phyloP scores from a whole-genome alignment of 768 basidiomycete genomes.

The Goffeauzyma gilvescens region DNA sequence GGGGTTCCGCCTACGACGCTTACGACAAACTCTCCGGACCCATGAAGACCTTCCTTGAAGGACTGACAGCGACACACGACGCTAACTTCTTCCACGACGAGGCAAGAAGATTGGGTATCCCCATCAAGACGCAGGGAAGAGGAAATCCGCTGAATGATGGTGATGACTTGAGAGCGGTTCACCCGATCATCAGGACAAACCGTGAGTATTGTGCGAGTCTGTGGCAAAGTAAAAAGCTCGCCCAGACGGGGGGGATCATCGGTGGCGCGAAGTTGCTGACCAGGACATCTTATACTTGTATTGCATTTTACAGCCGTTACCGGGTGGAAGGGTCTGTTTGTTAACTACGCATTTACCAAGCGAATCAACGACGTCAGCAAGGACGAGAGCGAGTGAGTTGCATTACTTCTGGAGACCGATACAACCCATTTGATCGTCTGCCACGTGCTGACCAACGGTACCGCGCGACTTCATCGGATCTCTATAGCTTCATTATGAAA shows the following conservation, averaged over 20 bases:
- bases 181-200: slow-evolving; percentile 32
- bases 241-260: neutral
- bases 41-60: slow-evolving; percentile 24
- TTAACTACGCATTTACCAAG: slow-evolving; percentile 42
- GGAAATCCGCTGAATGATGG: slow-evolving; percentile 30
- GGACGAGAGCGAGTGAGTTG: slow-evolving; percentile 39
- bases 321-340: slow-evolving; percentile 40
- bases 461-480: neutral
- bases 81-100: slow-evolving; percentile 31
- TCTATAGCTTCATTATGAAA: slow-evolving; percentile 31
- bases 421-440: neutral
- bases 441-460: no score
- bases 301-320: slow-evolving; percentile 34
- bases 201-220: slow-evolving; percentile 9
- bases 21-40: slow-evolving; percentile 28
- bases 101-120: slow-evolving; percentile 20
- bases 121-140: slow-evolving; percentile 21
- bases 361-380: slow-evolving; percentile 40
- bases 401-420: neutral
- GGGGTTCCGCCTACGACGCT: slow-evolving; percentile 22
- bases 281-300: neutral
- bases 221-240: neutral
- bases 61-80: slow-evolving; percentile 27
- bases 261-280: neutral
- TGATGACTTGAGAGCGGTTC: slow-evolving; percentile 24